Evolutionary conservation across 495 filamentous ascomycete genomes (phyloP).

Genomic region (Cercophora scortea): DNA sequence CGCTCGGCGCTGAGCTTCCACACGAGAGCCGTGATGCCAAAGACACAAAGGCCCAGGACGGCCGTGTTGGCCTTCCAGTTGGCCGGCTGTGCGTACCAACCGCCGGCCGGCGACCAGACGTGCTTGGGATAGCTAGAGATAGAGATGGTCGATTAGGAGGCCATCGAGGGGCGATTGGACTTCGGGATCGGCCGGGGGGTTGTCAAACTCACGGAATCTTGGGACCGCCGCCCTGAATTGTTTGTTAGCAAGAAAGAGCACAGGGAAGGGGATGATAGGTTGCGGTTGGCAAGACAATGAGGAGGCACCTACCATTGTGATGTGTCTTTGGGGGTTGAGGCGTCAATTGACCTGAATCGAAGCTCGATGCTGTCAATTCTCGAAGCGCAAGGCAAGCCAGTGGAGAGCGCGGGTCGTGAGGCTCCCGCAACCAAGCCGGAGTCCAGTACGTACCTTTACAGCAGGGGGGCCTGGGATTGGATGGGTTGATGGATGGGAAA

Average conservation of each 20-base stretch:
- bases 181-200: slow-evolving; percentile 1
- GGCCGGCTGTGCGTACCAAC: slow-evolving; percentile 88
- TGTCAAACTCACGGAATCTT: slow-evolving; percentile 78
- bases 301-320: slow-evolving; percentile 24
- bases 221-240: slow-evolving; percentile 59
- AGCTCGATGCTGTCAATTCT: slow-evolving; percentile 2
- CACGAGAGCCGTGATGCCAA: slow-evolving; percentile 63
- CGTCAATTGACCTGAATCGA: slow-evolving; percentile 6
- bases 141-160: slow-evolving; percentile 4
- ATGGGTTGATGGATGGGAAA: too few species aligned
- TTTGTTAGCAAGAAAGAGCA: slow-evolving; percentile 33
- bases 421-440: neutral
- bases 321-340: slow-evolving; percentile 2
- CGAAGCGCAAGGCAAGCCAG: neutral
- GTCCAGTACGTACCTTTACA: too few species aligned
- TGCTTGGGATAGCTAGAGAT: slow-evolving; percentile 87
- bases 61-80: slow-evolving; percentile 97
- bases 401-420: slow-evolving; percentile 2
- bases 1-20: slow-evolving; percentile 79
- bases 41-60: slow-evolving; percentile 62
- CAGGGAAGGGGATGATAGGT: neutral
- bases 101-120: slow-evolving; percentile 97
- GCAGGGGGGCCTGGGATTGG: too few species aligned
- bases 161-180: neutral
- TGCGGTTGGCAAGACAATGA: neutral